phyloP scores from a whole-genome alignment of 345 rosid species.

The Citrus unshiu region DNA sequence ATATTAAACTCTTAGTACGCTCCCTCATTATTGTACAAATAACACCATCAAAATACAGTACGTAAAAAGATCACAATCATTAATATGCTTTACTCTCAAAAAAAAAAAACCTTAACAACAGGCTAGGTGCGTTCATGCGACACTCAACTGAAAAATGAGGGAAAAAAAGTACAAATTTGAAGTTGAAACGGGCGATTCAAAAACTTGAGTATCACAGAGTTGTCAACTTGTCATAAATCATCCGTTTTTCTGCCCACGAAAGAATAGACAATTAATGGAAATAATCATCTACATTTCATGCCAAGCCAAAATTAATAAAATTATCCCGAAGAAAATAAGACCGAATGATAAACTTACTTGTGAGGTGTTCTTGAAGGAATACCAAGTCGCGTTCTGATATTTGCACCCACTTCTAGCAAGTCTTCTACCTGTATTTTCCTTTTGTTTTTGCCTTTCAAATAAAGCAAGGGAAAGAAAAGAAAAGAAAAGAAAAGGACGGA shows the following conservation, averaged over 20 bases:
- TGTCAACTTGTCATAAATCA: background rate
- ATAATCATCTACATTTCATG: background rate
- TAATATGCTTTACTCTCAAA: no score
- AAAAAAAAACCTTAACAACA: no score
- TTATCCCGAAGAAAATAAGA: no score
- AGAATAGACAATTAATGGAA: background rate
- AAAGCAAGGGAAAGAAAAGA: background rate
- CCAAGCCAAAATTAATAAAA: background rate
- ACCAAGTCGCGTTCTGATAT: conserved; percentile 35
- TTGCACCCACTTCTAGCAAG: conserved; percentile 39
- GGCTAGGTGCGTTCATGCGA: no score
- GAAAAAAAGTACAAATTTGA: no score
- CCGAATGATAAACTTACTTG: conserved; percentile 12
- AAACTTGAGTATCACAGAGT: background rate
- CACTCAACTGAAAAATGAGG: no score
- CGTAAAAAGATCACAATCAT: no score
- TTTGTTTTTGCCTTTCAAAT: no score
- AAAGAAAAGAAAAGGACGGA: background rate
- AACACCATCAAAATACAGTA: no score
- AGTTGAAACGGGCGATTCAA: background rate
- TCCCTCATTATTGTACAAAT: no score
- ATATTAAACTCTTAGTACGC: no score
- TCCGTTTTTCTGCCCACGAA: background rate
- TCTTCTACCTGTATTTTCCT: conserved; percentile 37
- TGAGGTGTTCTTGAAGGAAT: conserved; percentile 21